Evolutionary conservation across 2,329 filamentous ascomycete genomes (phyloP), one percentile per base, ranked within the genome.

Genomic region (Polychaeton citri): DNA sequence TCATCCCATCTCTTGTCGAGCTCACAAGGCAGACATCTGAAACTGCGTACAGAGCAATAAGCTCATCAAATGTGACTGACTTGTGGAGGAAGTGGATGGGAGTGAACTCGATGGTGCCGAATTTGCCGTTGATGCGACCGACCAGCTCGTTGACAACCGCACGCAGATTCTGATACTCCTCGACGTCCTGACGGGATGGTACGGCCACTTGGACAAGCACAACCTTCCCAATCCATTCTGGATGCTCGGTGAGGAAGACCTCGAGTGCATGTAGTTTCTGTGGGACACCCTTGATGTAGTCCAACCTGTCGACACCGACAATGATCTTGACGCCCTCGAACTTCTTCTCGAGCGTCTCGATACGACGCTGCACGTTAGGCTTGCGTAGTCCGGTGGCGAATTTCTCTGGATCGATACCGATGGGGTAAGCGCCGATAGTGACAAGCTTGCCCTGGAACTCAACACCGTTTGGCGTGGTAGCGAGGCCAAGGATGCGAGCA

Each of bases 81-180:
- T 95, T 92, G 65, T 96, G 90, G 52, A 96, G 78, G 66, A 95
- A 96, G 62, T 96, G 90, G 49, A 98, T 96, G 1, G 90, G 90
- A 81, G 93, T 95, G 65, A 95, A 96, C 60, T 96, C 88, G 52
- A 96, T 81, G 20, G 87, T 95, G 57, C 88, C 87, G 53, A 95
- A 96, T 56, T 83, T 86, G 53, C 90, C 90, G 55, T 98, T 98
- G 65, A 98, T 96, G 42, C 88, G 76, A 24, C 90, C 90, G 10
- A 96, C 88, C 8, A 96, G 73, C 64, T 98, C 90, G 58, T 96
- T 98, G 54, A 95, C 87, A 3, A 94, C 85, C 15, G 87, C 86
- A 19, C 88, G 79, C 21, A 98, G 70, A 54, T 96, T 95, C 59
- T 96, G 88, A 57, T 98, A 96, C 57, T 96, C 90, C 53, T 96